Evolutionary conservation across 495 filamentous ascomycete genomes (phyloP).

Genomic region (Apodospora peruviana): DNA sequence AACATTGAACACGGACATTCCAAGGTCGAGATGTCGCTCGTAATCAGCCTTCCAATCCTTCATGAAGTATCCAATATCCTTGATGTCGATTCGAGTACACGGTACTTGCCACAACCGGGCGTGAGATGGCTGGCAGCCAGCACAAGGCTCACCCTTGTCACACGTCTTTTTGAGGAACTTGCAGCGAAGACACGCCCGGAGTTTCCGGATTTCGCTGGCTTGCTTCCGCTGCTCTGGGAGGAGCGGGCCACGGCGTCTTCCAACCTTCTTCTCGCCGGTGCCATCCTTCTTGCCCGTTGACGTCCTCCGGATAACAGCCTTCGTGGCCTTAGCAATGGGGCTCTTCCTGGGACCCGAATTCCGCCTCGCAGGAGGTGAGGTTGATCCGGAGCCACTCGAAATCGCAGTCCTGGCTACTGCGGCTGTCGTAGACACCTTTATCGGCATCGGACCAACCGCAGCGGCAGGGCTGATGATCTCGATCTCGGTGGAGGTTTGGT

Average conservation of each 20-base stretch:
- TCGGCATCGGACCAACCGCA: constrained; percentile 61
- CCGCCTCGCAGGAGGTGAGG: constrained; percentile 57
- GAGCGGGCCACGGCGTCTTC: constrained; percentile 77
- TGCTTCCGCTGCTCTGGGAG: constrained; percentile 92
- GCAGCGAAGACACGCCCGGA: constrained; percentile 88
- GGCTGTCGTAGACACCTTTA: constrained; percentile 59
- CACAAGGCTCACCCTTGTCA: constrained; percentile 90
- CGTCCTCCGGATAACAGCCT: constrained; percentile 71
- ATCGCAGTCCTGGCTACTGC: constrained; percentile 50
- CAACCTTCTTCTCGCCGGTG: constrained; percentile 77
- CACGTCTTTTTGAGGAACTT: constrained; percentile 98
- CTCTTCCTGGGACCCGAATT: constrained; percentile 66
- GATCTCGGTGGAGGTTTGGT: constrained; percentile 37
- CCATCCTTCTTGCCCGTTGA: constrained; percentile 70
- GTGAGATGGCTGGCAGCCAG: constrained; percentile 87
- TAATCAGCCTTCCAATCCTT: constrained; percentile 97
- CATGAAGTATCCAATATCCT: constrained; percentile 95
- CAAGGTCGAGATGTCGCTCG: constrained; percentile 78
- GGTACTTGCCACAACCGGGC: constrained; percentile 92
- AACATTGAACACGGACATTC: constrained; percentile 87
- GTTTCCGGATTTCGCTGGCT: constrained; percentile 87
- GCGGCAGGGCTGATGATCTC: constrained; percentile 61
- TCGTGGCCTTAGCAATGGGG: constrained; percentile 71
- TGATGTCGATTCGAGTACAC: constrained; percentile 93
- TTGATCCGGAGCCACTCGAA: constrained; percentile 55